Base-by-base conservation (phyloP, 352 stramenopile species). In the Globisporangium apiculatum region DNA sequence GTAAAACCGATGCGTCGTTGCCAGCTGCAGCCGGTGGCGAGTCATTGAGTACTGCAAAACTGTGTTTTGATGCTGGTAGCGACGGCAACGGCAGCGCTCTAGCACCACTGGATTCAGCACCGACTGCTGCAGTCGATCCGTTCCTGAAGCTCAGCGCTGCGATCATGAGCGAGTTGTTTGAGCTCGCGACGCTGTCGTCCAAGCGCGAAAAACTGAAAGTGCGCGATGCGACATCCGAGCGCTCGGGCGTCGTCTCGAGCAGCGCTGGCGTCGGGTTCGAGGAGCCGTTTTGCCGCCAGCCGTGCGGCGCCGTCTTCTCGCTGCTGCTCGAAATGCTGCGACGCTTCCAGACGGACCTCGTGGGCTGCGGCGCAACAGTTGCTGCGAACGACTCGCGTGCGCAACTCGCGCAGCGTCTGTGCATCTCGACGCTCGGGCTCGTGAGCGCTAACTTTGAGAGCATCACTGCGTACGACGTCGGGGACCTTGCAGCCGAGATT, bases 271-370 rank as follows among this genome's bases (percentile, higher is more conserved):
- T 76, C 52, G 63, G 63, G 9, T 93, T 95, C 62, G 83, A 95
- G 61, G 79, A 90, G 43, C 79, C 85, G 0, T 95, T 89, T 61
- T 86, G 69, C 40, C 70, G 82, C 0, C 85, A 95, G 47, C 85
- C 85, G 7, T 79, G 62, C 43, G 71, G 73, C 31, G 60, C 79
- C 12, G 72, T 84, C 18, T 73, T 95, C 52, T 54, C 60, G 4
- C 55, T 83, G 48, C 48, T 91, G 0, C 52, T 89, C 43, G 53
- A 48, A 1, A 76, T 92, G 52, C 66, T 94, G n/a, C 49, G 65
- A 37, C 60, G 52, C 50, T 80, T 82, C 35, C 63, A 67, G 45
- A 12, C 18, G n/a, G 46, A 48, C 24, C 56, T 49, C 17, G 15
- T 38, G 0, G 18, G 1, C 37, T 40, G 18, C 9, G 9, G 11